Conservation (phyloP, 1,139 yeast genomes). For the Hansenula lynferdii region DNA sequence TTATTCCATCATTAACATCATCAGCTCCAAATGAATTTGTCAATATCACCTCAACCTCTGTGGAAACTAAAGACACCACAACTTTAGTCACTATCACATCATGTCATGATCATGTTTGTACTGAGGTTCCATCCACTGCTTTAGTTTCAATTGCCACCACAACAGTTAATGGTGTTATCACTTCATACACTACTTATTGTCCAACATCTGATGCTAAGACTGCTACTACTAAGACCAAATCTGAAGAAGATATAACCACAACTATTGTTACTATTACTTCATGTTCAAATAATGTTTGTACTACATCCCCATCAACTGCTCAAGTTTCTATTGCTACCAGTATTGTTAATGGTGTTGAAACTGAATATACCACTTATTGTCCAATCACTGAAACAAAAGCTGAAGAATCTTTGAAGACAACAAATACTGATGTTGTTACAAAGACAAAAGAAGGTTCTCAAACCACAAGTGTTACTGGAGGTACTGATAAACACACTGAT, state of each 20-base stretch:
- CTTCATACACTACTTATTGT: slow-evolving; percentile 24
- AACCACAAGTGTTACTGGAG: no score
- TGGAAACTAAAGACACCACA: slow-evolving; percentile 4
- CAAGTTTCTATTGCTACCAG: slow-evolving; percentile 11
- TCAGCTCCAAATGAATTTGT: no score
- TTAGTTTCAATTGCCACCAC: slow-evolving; percentile 34
- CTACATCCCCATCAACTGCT: slow-evolving; percentile 1
- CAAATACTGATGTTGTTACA: slow-evolving; percentile 6
- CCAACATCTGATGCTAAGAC: slow-evolving; percentile 14
- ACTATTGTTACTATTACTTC: slow-evolving; percentile 19
- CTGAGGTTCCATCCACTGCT: slow-evolving; percentile 29
- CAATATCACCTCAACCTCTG: slow-evolving; percentile 8
- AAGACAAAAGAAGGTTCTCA: no score
- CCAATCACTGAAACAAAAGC: no score
- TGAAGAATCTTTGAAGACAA: no score
- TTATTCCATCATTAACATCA: no score
- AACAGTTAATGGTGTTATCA: slow-evolving; percentile 9
- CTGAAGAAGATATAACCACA: no score
- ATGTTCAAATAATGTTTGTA: slow-evolving; percentile 3
- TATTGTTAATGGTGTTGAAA: no score
- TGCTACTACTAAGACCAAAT: no score
- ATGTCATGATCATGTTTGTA: slow-evolving; percentile 31
- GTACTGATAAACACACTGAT: no score
- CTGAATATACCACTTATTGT: no score
- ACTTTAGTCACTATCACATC: slow-evolving; percentile 34